Conservation (phyloP, 73 alveolate genomes). For the Breviolum minutum region DNA sequence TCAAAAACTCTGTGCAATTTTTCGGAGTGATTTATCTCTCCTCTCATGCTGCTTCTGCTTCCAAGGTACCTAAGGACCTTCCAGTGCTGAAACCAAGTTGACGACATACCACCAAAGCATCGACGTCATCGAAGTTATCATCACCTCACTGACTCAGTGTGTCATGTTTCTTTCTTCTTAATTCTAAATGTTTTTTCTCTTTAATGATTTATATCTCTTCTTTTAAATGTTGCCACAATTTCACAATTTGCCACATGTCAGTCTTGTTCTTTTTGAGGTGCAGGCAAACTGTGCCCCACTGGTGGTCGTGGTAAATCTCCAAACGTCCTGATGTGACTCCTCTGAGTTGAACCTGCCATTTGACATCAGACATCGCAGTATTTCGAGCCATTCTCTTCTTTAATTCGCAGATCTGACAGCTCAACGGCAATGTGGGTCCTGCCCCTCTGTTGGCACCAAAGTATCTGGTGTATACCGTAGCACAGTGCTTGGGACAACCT, state of each 20-base stretch:
- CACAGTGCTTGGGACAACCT: constrained; percentile 51
- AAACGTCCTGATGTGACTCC: neutral
- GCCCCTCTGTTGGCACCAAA: constrained; percentile 30
- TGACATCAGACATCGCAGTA: neutral
- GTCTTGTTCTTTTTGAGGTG: neutral
- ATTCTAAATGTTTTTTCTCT: too few species aligned
- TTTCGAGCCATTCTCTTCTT: too few species aligned
- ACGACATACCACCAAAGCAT: constrained; percentile 42
- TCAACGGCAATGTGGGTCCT: neutral
- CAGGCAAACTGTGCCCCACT: constrained; percentile 37
- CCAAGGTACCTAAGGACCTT: constrained; percentile 1
- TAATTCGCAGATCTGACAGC: neutral
- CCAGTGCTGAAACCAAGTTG: constrained; percentile 46
- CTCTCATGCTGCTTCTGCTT: neutral
- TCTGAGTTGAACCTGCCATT: neutral
- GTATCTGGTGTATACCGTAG: constrained; percentile 24
- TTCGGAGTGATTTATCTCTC: too few species aligned
- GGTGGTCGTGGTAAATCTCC: constrained; percentile 38
- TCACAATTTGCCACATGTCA: neutral
- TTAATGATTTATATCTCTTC: too few species aligned
- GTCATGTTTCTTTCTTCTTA: neutral
- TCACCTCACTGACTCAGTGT: neutral
- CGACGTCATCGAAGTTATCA: constrained; percentile 29
- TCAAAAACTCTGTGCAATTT: too few species aligned
- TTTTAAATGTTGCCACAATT: too few species aligned